These are phyloP conservation scores for Arbutus unedo DNA, from an alignment of 148 eudicot species.

Conservation along the genomic window DNA sequence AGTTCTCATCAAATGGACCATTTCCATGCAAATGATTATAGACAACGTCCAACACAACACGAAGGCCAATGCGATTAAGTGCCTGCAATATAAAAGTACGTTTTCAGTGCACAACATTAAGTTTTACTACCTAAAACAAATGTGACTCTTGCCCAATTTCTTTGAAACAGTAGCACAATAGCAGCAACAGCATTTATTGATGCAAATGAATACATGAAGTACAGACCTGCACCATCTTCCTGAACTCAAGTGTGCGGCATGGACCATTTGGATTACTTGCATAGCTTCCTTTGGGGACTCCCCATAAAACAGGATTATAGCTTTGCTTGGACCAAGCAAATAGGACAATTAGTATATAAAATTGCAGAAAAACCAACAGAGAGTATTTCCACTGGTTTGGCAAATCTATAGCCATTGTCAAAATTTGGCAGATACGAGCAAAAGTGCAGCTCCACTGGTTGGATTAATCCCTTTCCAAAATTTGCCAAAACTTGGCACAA, in stretches of 20 bases:
- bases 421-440: background rate
- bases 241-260: conserved; percentile 67
- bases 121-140: background rate
- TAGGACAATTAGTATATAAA: conserved; percentile 5
- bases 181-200: background rate
- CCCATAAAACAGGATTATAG: conserved; percentile 94
- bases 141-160: background rate
- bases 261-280: conserved; percentile 85
- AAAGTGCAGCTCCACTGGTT: background rate
- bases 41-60: conserved; percentile 93
- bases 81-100: conserved; percentile 49
- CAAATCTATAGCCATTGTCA: background rate
- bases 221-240: conserved; percentile 90
- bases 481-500: background rate
- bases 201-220: conserved; percentile 5
- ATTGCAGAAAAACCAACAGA: background rate
- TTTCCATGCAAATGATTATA: conserved; percentile 87
- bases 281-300: conserved; percentile 99
- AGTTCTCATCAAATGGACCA: conserved; percentile 68
- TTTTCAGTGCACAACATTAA: conserved; percentile 13
- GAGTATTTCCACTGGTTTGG: background rate
- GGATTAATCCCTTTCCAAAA: background rate
- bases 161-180: background rate
- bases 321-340: conserved; percentile 31
- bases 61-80: conserved; percentile 75